These are phyloP conservation scores for Taphrina pruni DNA, from an alignment of 1,139 yeast species.

Conservation along the genomic window DNA sequence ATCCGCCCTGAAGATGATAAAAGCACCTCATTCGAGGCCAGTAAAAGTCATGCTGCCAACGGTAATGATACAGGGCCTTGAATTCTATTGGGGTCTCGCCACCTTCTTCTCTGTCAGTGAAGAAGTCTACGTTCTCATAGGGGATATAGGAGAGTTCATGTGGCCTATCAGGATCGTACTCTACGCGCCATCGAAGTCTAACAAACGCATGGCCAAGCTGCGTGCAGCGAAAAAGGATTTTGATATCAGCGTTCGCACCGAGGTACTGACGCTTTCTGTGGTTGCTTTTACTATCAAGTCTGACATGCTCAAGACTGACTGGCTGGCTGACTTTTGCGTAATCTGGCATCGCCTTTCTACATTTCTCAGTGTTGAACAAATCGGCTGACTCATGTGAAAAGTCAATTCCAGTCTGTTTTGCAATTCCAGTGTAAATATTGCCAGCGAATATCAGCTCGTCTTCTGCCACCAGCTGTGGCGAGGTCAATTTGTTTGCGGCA, in stretches of 20 bases:
- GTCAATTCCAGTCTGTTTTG: too few species aligned
- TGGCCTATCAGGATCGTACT: background rate
- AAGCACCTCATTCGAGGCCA: background rate
- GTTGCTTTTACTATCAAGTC: too few species aligned
- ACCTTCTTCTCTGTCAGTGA: background rate
- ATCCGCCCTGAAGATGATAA: background rate
- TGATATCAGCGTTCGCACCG: background rate
- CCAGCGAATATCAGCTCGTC: too few species aligned
- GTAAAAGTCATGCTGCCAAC: background rate
- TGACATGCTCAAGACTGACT: too few species aligned
- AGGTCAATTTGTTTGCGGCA: too few species aligned
- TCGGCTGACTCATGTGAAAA: too few species aligned
- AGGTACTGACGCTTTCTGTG: background rate
- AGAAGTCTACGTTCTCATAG: background rate
- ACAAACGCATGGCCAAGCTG: background rate
- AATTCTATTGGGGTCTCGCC: background rate
- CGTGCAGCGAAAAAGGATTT: background rate
- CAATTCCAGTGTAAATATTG: too few species aligned
- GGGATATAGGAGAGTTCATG: background rate
- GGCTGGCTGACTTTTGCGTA: too few species aligned
- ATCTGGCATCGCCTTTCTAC: too few species aligned
- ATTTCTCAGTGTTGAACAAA: too few species aligned
- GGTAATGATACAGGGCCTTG: background rate
- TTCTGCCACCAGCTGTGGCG: too few species aligned
- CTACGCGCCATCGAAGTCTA: background rate